A percentile compares a stretch with the other conserved stretches of the same genome.
phyloP scores from a whole-genome alignment of 768 basidiomycete species.

The Pisolithus marmoratus region DNA sequence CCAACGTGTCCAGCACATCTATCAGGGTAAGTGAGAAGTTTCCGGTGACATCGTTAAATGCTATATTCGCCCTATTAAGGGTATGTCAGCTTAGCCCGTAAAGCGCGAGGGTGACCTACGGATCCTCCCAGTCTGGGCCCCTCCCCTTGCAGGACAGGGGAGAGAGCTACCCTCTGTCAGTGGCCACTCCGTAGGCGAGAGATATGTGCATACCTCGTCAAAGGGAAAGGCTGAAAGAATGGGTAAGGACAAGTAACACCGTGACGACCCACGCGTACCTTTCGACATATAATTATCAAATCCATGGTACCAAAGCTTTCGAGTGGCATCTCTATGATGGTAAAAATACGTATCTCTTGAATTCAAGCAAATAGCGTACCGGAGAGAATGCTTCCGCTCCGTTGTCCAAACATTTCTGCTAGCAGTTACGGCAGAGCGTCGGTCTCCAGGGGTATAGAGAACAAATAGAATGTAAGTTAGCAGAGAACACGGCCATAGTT shows the following conservation, averaged over 20 bases:
- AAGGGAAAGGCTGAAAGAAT: slow-evolving; percentile 65
- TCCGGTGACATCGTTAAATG: slow-evolving; percentile 87
- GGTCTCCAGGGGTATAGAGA: slow-evolving; percentile 25
- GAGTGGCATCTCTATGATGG: slow-evolving; percentile 53
- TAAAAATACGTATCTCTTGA: slow-evolving; percentile 1
- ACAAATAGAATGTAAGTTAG: slow-evolving; percentile 34
- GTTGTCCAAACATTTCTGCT: slow-evolving; percentile 45
- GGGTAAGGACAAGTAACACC: slow-evolving; percentile 16
- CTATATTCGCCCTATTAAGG: slow-evolving; percentile 55
- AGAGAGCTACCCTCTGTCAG: slow-evolving; percentile 51
- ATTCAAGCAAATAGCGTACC: slow-evolving; percentile 34
- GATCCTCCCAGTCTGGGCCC: slow-evolving; percentile 83
- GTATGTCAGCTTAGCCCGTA: slow-evolving; percentile 6
- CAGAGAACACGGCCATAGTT: slow-evolving; percentile 48
- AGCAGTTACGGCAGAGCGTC: slow-evolving; percentile 5
- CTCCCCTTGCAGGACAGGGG: slow-evolving; percentile 82
- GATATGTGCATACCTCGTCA: slow-evolving; percentile 57
- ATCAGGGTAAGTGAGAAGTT: slow-evolving; percentile 86
- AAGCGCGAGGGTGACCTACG: slow-evolving; percentile 45
- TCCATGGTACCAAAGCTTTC: slow-evolving; percentile 86
- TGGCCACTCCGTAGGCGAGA: neutral
- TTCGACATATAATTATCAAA: slow-evolving; percentile 83
- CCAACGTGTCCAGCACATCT: slow-evolving; percentile 81
- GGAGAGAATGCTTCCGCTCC: slow-evolving; percentile 49
- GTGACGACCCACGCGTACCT: slow-evolving; percentile 40